Conservation (phyloP, 2,329 filamentous ascomycete genomes). For the Venturia nashicola region DNA sequence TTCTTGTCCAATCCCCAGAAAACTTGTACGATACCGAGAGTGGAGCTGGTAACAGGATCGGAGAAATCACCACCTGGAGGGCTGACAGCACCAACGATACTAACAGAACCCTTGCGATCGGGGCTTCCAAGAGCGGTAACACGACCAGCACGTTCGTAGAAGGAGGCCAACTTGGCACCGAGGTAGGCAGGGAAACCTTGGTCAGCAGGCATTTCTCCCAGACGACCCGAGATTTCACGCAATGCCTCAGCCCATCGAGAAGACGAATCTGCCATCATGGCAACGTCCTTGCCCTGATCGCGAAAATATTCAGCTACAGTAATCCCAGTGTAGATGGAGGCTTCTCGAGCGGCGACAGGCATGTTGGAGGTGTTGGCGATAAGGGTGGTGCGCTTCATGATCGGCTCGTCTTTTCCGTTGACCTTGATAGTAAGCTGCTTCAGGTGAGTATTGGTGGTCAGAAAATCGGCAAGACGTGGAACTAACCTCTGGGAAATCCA, state of each 20-base stretch:
- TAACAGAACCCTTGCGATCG: conserved; percentile 81
- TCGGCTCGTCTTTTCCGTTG: conserved; percentile 88
- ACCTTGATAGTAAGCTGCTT: conserved; percentile 76
- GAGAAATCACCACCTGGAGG: conserved; percentile 98
- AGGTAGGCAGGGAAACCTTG: conserved; percentile 99
- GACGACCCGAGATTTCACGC: conserved; percentile 94
- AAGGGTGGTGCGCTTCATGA: conserved; percentile 98
- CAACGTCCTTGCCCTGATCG: conserved; percentile 91
- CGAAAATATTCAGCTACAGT: conserved; percentile 94
- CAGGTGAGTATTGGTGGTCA: conserved; percentile 14
- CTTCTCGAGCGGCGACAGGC: conserved; percentile 95
- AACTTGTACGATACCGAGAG: conserved; percentile 93
- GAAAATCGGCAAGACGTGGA: not conserved
- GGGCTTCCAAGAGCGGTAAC: conserved; percentile 78
- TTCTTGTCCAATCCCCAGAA: conserved; percentile 99
- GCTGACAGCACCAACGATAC: conserved; percentile 93
- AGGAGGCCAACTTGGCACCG: conserved; percentile 90
- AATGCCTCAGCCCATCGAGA: conserved; percentile 98
- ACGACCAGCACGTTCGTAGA: conserved; percentile 96
- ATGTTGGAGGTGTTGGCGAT: conserved; percentile 99
- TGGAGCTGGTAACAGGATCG: conserved; percentile 88
- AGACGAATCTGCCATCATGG: conserved; percentile 99
- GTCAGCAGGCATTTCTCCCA: conserved; percentile 99
- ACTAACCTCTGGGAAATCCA: conserved; percentile 85
- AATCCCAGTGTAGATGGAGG: conserved; percentile 96